Base-by-base conservation (phyloP, 345 rosid species). In the Salix brachista region DNA sequence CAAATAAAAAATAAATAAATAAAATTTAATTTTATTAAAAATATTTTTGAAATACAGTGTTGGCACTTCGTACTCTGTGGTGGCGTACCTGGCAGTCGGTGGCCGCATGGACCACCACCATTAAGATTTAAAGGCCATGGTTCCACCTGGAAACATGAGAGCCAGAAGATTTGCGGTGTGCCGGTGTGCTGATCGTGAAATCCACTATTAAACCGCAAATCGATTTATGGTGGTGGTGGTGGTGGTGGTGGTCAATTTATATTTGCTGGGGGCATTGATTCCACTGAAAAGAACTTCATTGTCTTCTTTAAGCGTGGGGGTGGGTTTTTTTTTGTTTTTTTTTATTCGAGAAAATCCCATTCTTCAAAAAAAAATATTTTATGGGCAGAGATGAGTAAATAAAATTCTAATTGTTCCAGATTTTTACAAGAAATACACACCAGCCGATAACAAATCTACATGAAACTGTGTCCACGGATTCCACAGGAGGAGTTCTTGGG, bases 281-380 rank as follows among this genome's bases (percentile, higher is more conserved):
- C 48, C 32, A n/a, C 10, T 56, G 71, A 77, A 75, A 80, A 75
- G 80, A 58, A 72, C 64, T 64, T 4, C 17, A 11, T 71, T 79
- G 85, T 82, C 83, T 61, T 77, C 39, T 81, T 71, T 67, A 2
- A 14, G 67, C 21, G 69, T 4, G 25, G 28, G 9, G 6, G 3
- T 6, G 28, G 37, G 23, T 3, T 41, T 3, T 32, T 30, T 30
- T 30, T 30, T 30, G 1, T 41, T 3, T 32, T 30, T 30, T 30
- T 30, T 30, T 30, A 30, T 30, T 30, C 30, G 30, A 30, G 30
- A 30, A 30, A 30, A 28, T 28, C 28, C 28, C 28, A 28, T 1
- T 1, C 28, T 28, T 28, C 1, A 28, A 28, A 28, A 28, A 28
- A 28, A 28, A 28, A 26, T 26, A 26, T 26, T 26, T 26, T 26